These are phyloP conservation scores for Linaria vulgaris DNA, from an alignment of 257 asterid species.

Conservation along the genomic window DNA sequence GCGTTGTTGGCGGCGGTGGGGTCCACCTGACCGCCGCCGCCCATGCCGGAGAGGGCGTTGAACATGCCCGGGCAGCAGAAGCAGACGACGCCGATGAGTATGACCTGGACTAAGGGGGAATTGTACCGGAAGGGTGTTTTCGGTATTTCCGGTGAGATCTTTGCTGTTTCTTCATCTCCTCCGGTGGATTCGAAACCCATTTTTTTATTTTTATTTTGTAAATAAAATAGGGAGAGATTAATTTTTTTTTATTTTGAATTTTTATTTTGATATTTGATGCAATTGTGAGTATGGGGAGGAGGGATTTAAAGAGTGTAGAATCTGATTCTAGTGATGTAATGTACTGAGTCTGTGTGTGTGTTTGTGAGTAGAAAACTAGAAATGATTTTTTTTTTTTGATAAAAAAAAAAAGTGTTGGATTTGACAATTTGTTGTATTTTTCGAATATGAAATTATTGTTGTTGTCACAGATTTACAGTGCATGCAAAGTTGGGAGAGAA, in stretches of 20 bases:
- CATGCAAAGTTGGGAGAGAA: neutral
- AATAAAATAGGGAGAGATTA: neutral
- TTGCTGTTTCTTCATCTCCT: constrained; percentile 31
- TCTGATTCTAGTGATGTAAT: neutral
- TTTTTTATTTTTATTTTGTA: neutral
- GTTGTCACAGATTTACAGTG: too few species aligned
- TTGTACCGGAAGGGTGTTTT: constrained; percentile 53
- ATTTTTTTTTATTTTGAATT: neutral
- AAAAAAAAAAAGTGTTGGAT: too few species aligned
- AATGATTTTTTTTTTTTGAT: too few species aligned
- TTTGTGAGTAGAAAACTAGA: neutral
- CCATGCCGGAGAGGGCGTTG: constrained; percentile 98
- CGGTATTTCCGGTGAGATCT: constrained; percentile 16
- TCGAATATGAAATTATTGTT: too few species aligned
- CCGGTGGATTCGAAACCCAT: constrained; percentile 26
- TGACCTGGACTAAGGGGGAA: constrained; percentile 74
- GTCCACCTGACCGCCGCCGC: constrained; percentile 90
- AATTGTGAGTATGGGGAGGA: neutral
- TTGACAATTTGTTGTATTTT: too few species aligned
- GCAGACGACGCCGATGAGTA: constrained; percentile 75
- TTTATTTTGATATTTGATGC: neutral
- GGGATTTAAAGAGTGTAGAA: neutral
- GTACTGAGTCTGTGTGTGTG: too few species aligned
- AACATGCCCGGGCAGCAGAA: constrained; percentile 99
- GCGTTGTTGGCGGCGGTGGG: constrained; percentile 89